These are phyloP conservation scores for Meyerozyma athensensis DNA, from an alignment of 1,139 yeast species.

Conservation along the genomic window DNA sequence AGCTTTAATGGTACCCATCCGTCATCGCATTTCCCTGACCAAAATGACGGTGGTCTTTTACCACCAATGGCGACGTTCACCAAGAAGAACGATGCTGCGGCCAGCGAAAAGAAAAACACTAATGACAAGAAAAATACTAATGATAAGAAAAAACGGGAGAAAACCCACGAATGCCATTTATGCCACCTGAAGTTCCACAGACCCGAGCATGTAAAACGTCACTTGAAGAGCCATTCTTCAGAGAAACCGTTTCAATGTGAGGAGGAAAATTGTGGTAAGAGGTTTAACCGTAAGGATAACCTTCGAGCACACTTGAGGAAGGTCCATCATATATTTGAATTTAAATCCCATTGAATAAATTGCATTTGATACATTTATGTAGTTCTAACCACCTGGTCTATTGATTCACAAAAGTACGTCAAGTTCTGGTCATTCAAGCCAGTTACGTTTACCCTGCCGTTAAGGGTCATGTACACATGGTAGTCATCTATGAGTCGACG, in stretches of 20 bases:
- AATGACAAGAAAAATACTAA: slow-evolving; percentile 14
- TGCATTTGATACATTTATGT: slow-evolving; percentile 7
- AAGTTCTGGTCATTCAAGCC: slow-evolving; percentile 36
- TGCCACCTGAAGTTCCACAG: slow-evolving; percentile 76
- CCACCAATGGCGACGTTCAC: slow-evolving; percentile 41
- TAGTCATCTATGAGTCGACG: slow-evolving; percentile 25
- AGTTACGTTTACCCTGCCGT: slow-evolving; percentile 43
- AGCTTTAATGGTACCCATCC: too few relatives aligned
- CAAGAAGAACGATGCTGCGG: slow-evolving; percentile 6
- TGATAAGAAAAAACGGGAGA: slow-evolving; percentile 49
- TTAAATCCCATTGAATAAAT: slow-evolving; percentile 4
- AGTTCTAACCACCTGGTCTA: slow-evolving; percentile 36
- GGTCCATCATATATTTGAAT: slow-evolving; percentile 33
- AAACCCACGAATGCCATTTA: slow-evolving; percentile 71
- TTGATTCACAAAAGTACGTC: slow-evolving; percentile 30
- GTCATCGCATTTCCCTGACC: not conserved
- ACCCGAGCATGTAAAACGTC: slow-evolving; percentile 90
- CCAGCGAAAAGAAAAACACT: slow-evolving; percentile 6
- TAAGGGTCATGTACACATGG: slow-evolving; percentile 33
- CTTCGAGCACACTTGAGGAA: slow-evolving; percentile 66
- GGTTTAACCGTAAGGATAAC: slow-evolving; percentile 51
- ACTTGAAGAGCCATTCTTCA: slow-evolving; percentile 79
- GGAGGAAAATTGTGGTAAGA: slow-evolving; percentile 66
- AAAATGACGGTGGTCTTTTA: slow-evolving; percentile 17
- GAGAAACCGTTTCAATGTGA: slow-evolving; percentile 84